Base-by-base conservation (phyloP, 2,329 filamentous ascomycete species). In the Pseudopyricularia javanii region DNA sequence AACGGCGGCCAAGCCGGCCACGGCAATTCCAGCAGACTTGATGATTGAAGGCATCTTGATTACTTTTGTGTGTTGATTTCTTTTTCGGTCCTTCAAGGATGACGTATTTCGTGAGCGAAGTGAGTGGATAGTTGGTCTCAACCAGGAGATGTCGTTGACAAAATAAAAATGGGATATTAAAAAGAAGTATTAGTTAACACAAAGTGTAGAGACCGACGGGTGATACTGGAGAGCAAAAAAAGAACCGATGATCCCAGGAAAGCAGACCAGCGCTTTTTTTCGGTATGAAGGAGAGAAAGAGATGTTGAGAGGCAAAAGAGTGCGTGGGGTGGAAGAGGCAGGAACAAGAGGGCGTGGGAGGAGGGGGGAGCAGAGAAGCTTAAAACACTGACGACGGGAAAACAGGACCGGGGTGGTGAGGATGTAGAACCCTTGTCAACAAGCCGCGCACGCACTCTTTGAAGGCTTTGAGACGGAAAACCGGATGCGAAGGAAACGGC, bases 181-280 rank as follows among this genome's bases (percentile, higher is more conserved):
- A 61, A 17, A 24, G 24, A 34, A 34, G 24, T 50, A 40, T 49
- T 43, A 43, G 37, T 43, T n/a, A 49, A 49, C 40, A 48, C 53
- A 60, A 62, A 35, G 47, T 24, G 40, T 40, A 54, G 43, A 49
- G 54, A 59, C 54, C 26, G 56, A 56, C 45, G 37, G 28, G 47
- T 49, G 30, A 24, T 8, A 45, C 7, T 35, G 49, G 30, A 52
- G 51, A 56, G 47, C 35, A 51, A 37, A 61, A 62, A 59, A 59
- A 59, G n/a, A n/a, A 60, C 58, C 61, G 62, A 64, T 63, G 63
- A 66, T 67, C 63, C 63, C 60, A 59, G 53, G 56, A 66, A 73
- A 74, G 71, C 72, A 73, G 70, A 74, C 72, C 73, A 72, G 73
- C 68, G 73, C 73, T 75, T 74, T 66, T 63, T 62, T n/a, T n/a